Evolutionary conservation across 1,139 yeast genomes (phyloP).

Genomic region (Oligophagozyma castellii): DNA sequence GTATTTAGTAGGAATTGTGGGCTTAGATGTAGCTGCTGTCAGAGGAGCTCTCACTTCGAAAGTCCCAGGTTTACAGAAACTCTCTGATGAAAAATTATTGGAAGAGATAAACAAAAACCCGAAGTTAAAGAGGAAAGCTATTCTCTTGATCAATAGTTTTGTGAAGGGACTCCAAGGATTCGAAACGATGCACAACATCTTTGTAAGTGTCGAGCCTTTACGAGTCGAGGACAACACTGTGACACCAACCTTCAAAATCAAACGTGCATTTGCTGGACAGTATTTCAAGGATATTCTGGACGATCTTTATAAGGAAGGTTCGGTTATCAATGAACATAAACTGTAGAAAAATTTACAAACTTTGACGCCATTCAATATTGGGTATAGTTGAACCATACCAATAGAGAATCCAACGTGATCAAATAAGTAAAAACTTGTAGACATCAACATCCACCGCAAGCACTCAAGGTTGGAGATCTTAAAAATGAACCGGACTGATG

Average conservation of each 20-base stretch:
- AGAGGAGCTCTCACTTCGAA: conserved; percentile 10
- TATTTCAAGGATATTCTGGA: conserved; percentile 36
- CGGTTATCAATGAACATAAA: conserved; percentile 21
- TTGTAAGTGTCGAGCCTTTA: conserved; percentile 52
- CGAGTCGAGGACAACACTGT: conserved; percentile 47
- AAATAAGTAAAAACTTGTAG: too few species aligned
- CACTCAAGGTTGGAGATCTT: too few species aligned
- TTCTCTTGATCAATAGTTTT: conserved; percentile 20
- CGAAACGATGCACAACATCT: conserved; percentile 52
- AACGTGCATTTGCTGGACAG: conserved; percentile 45
- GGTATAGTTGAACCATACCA: too few species aligned
- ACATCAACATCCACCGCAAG: too few species aligned
- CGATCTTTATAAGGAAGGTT: conserved; percentile 49
- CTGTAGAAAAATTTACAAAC: too few species aligned
- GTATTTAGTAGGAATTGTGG: conserved; percentile 50
- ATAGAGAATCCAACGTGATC: too few species aligned
- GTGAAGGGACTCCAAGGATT: conserved; percentile 30
- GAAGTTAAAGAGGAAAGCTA: conserved; percentile 14
- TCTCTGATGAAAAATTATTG: conserved; percentile 18
- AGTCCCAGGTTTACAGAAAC: conserved; percentile 9
- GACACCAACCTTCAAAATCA: conserved; percentile 68
- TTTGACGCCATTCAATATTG: too few species aligned
- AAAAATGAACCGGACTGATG: too few species aligned
- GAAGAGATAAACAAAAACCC: conserved; percentile 18
- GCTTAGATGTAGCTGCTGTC: conserved; percentile 37